Base-by-base conservation (phyloP, 805 yeast genomes). In the Sugiyamaella smithiae region DNA sequence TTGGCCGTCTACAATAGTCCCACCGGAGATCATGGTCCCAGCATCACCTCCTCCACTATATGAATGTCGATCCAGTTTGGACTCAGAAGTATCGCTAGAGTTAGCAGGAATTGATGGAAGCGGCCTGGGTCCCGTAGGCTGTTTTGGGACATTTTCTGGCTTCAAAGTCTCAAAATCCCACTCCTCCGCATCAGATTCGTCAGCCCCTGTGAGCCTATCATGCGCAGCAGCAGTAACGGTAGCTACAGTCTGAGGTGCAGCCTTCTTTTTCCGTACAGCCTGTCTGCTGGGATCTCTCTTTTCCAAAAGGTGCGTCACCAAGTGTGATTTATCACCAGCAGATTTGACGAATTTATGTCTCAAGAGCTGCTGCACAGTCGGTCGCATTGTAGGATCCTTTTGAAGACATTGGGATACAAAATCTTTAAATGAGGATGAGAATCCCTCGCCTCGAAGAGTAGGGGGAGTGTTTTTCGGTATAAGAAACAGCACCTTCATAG, bases 381-480 rank as follows among this genome's bases (percentile, higher is more conserved):
- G 85, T 51, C 99, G 71, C 40, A 72, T 67, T 11, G 64, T 64
- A 23, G 95, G 90, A 53, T 83, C 81, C 64, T 81, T 86, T 33
- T 80, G 78, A 46, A 93, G 72, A 66, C 97, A 91, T 46, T 66
- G 66, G 22, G 67, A 64, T 19, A 88, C 80, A 67, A 93, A 91
- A 57, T 78, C 84, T 55, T 80, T 80, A 56, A 86, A 85, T 14
- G 75, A 73, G n/a, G 58, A 54, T 2, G 81, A 67, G 48, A 64
- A 73, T 25, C 55, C 49, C 17, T 56, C 52, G 4, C 66, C 67
- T 26, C 59, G 61, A 48, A 72, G 62, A 8, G 63, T 56, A 1
- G 82, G 82, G 5, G 84, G 72, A 5, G 67, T 63, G 35, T 71
- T 70, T 48, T 75, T 73, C 0, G 81, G 79, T 35, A 79, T 80